These are phyloP conservation scores for Amanita rubescens DNA, from an alignment of 768 basidiomycete species.

Conservation along the genomic window DNA sequence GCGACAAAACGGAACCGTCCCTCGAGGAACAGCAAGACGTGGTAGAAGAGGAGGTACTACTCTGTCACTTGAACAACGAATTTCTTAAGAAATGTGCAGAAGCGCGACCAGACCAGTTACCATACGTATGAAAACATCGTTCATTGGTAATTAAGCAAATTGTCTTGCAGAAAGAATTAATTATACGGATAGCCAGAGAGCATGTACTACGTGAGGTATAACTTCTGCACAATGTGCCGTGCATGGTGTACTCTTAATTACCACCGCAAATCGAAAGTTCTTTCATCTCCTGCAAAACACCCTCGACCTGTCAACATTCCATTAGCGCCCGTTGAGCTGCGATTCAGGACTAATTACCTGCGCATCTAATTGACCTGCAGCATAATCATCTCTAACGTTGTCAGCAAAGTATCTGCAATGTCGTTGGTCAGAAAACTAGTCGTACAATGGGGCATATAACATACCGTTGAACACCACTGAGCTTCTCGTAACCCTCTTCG, in stretches of 20 bases:
- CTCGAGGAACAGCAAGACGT: background rate
- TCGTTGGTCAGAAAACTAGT: background rate
- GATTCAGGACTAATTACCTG: slow-evolving; percentile 46
- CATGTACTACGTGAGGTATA: background rate
- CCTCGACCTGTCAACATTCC: slow-evolving; percentile 62
- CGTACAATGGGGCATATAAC: slow-evolving; percentile 11
- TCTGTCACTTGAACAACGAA: slow-evolving; percentile 19
- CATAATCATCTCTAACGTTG: slow-evolving; percentile 91
- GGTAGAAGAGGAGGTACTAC: slow-evolving; percentile 9
- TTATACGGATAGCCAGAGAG: background rate
- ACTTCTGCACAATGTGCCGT: background rate
- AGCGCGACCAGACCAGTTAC: too few relatives aligned
- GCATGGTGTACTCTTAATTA: slow-evolving; percentile 21
- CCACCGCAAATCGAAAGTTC: slow-evolving; percentile 91
- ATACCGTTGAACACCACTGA: slow-evolving; percentile 87
- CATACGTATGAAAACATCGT: too few relatives aligned
- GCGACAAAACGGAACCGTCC: too few relatives aligned
- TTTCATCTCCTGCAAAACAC: slow-evolving; percentile 94
- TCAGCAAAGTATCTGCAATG: slow-evolving; percentile 78
- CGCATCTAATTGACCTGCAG: slow-evolving; percentile 90
- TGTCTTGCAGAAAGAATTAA: background rate
- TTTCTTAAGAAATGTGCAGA: slow-evolving; percentile 9
- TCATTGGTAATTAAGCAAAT: background rate
- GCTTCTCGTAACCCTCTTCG: slow-evolving; percentile 96
- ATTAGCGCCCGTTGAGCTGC: slow-evolving; percentile 1